phyloP scores from a whole-genome alignment of 441 rosid genomes.

The Populus hybrid region DNA sequence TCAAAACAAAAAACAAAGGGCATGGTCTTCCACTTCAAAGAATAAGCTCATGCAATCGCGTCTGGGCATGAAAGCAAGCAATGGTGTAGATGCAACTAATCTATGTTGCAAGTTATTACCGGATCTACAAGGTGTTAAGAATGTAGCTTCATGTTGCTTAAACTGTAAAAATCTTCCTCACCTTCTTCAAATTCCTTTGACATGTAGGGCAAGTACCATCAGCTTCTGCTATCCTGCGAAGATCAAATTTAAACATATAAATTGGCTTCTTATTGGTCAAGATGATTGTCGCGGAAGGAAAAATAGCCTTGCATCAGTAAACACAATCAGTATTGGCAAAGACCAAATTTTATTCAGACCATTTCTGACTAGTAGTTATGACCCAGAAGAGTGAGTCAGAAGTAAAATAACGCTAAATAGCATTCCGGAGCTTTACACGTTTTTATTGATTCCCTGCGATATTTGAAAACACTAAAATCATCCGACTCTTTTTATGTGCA shows the following conservation, averaged over 20 bases:
- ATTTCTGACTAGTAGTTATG: neutral
- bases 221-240: slow-evolving; percentile 78
- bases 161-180: slow-evolving; percentile 84
- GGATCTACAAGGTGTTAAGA: neutral
- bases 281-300: neutral
- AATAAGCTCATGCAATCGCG: neutral
- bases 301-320: neutral
- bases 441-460: neutral
- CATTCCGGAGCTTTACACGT: neutral
- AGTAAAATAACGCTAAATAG: neutral
- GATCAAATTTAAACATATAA: neutral
- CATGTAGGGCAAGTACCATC: slow-evolving; percentile 81
- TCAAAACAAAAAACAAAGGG: slow-evolving; percentile 8
- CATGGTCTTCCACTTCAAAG: slow-evolving; percentile 19
- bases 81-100: neutral
- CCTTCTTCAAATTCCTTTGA: slow-evolving; percentile 77
- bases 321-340: neutral
- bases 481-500: neutral
- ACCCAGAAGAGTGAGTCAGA: neutral
- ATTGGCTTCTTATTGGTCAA: neutral
- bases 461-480: neutral
- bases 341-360: neutral
- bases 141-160: slow-evolving; percentile 18
- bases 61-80: neutral
- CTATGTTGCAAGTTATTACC: slow-evolving; percentile 4